These are phyloP conservation scores for Globomyces sp. DNA, from an alignment of 371 early-diverging fungal genomes.

Conservation along the genomic window DNA sequence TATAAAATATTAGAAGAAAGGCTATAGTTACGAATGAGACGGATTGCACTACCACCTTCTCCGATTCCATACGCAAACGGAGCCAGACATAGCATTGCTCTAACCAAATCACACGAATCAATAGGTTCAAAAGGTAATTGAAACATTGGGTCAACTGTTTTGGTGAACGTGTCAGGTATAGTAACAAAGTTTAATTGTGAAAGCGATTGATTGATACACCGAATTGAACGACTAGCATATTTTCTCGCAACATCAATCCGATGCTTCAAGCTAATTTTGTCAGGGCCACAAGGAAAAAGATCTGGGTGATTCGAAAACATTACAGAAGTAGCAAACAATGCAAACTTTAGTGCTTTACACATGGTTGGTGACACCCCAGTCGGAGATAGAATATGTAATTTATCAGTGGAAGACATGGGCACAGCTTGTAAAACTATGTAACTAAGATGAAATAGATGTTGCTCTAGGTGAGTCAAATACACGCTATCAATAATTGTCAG, in stretches of 20 bases:
- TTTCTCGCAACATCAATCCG: slow-evolving; percentile 10
- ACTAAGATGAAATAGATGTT: slow-evolving; percentile 14
- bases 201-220: slow-evolving; percentile 4
- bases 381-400: slow-evolving; percentile 10
- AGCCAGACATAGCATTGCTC: slow-evolving; percentile 14
- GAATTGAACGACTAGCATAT: slow-evolving; percentile 8
- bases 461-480: slow-evolving; percentile 13
- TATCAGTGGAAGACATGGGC: slow-evolving; percentile 10
- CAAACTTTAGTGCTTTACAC: slow-evolving; percentile 9
- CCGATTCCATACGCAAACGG: slow-evolving; percentile 16
- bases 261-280: background rate
- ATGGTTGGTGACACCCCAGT: slow-evolving; percentile 6
- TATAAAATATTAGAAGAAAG: slow-evolving; percentile 3
- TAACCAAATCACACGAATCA: slow-evolving; percentile 12
- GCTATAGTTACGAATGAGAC: slow-evolving; percentile 13
- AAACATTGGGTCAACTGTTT: background rate
- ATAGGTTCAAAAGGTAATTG: slow-evolving; percentile 3
- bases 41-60: slow-evolving; percentile 13
- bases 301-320: slow-evolving; percentile 18
- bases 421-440: slow-evolving; percentile 14
- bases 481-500: slow-evolving; percentile 1
- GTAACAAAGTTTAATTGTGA: background rate
- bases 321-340: slow-evolving; percentile 13
- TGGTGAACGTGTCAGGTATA: slow-evolving; percentile 2
- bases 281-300: background rate